phyloP scores from a whole-genome alignment of 106 monocot genomes.

The Phalaenopsis equestris region DNA sequence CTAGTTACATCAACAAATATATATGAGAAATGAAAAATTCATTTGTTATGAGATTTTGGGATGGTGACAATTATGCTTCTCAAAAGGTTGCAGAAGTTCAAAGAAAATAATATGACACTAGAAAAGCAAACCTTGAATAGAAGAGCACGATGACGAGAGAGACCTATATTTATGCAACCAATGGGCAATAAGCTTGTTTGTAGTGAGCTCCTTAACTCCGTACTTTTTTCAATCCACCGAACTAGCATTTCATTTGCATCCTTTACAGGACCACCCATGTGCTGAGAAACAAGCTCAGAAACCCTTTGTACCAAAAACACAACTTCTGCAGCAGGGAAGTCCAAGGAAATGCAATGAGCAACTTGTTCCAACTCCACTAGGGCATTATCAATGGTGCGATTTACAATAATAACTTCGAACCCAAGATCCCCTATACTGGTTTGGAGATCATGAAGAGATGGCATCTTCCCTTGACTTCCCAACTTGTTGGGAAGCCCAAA shows the following conservation, averaged over 20 bases:
- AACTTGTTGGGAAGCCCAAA: slow-evolving; percentile 42
- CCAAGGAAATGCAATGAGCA: slow-evolving; percentile 73
- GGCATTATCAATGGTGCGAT: slow-evolving; percentile 54
- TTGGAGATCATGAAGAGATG: slow-evolving; percentile 76
- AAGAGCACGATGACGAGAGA: slow-evolving; percentile 87
- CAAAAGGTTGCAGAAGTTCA: neutral
- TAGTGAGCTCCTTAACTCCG: slow-evolving; percentile 51
- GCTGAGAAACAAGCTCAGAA: slow-evolving; percentile 79
- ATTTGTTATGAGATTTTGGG: neutral
- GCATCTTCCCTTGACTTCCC: slow-evolving; percentile 52
- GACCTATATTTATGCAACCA: slow-evolving; percentile 74
- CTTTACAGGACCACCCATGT: slow-evolving; percentile 91
- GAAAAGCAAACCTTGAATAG: slow-evolving; percentile 78
- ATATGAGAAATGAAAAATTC: neutral
- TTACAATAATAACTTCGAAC: slow-evolving; percentile 92
- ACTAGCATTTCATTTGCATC: slow-evolving; percentile 79
- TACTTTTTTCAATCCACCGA: slow-evolving; percentile 80
- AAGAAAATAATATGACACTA: neutral
- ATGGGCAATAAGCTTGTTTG: slow-evolving; percentile 91
- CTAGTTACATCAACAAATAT: neutral
- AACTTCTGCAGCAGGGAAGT: slow-evolving; percentile 41
- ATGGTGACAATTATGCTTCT: neutral
- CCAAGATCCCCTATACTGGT: slow-evolving; percentile 84
- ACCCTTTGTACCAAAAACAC: slow-evolving; percentile 70
- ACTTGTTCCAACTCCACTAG: slow-evolving; percentile 87